These are phyloP conservation scores for Colletotrichum lentis DNA, from an alignment of 2,329 filamentous ascomycete species.

Conservation along the genomic window DNA sequence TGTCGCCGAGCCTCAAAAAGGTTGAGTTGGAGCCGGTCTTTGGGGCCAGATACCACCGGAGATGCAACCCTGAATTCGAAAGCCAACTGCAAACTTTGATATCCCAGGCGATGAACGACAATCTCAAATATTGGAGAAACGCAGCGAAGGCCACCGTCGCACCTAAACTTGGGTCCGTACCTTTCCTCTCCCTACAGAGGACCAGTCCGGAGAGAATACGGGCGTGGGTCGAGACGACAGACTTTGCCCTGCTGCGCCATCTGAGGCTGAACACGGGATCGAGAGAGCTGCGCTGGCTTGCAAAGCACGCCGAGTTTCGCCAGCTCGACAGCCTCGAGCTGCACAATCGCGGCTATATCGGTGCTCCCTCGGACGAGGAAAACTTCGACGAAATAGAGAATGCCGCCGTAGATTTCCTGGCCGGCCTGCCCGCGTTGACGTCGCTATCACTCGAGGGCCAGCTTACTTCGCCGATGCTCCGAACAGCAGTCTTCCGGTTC, in stretches of 20 bases:
- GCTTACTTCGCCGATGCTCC: neutral
- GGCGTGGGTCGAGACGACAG: conserved; percentile 1
- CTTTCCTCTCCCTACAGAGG: conserved; percentile 5
- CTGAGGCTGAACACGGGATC: conserved; percentile 2
- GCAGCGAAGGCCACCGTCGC: neutral
- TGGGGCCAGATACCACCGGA: conserved; percentile 3
- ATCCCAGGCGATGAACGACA: neutral
- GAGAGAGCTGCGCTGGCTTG: conserved; percentile 9
- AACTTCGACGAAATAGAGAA: neutral
- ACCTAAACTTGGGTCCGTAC: neutral
- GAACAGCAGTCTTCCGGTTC: neutral
- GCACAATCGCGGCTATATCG: neutral
- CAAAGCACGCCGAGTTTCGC: neutral
- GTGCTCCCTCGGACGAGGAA: neutral
- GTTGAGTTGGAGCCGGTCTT: conserved; percentile 13
- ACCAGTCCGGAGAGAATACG: neutral
- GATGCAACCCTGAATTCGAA: conserved; percentile 8
- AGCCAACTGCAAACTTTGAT: conserved; percentile 5
- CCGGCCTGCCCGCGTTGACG: conserved; percentile 1
- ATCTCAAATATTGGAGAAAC: neutral
- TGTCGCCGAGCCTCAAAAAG: neutral
- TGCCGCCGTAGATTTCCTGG: neutral
- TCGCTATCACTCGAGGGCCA: conserved; percentile 1
- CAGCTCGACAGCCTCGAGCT: conserved; percentile 5
- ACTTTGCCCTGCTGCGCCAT: conserved; percentile 15